Conservation (phyloP, 2,329 filamentous ascomycete genomes). For the Phialemoniopsis sp. region DNA sequence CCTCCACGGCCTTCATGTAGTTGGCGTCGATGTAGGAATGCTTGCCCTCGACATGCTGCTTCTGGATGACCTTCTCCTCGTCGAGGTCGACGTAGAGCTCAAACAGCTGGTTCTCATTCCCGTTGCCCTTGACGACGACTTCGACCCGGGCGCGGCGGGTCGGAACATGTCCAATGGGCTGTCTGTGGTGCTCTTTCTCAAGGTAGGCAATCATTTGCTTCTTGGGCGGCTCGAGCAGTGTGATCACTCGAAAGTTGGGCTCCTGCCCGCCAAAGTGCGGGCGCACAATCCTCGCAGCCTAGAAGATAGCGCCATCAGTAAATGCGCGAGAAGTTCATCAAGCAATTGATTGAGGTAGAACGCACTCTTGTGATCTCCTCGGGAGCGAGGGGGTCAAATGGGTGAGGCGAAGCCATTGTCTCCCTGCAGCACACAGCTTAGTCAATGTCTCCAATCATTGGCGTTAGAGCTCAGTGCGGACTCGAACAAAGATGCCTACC, state of each 20-base stretch:
- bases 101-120: conserved; percentile 13
- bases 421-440: too few species aligned
- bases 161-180: conserved; percentile 17
- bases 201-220: conserved; percentile 39
- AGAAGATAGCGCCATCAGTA: too few species aligned
- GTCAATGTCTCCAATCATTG: too few species aligned
- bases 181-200: conserved; percentile 31
- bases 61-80: conserved; percentile 13
- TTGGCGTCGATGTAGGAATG: conserved; percentile 42
- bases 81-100: conserved; percentile 29
- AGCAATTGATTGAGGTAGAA: not conserved
- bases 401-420: not conserved
- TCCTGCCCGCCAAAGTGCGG: conserved; percentile 17
- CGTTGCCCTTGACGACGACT: conserved; percentile 17
- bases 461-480: too few species aligned
- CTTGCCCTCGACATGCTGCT: conserved; percentile 29
- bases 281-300: conserved; percentile 1
- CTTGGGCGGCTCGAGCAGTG: conserved; percentile 45
- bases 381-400: conserved; percentile 2
- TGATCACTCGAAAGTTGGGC: conserved; percentile 43
- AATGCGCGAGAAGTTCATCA: too few species aligned
- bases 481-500: too few species aligned
- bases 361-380: conserved; percentile 1
- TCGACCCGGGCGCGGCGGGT: conserved; percentile 34
- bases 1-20: conserved; percentile 43